Base-by-base conservation (phyloP, 2,329 filamentous ascomycete genomes). In the Nannizziopsis arthrosporioides region DNA sequence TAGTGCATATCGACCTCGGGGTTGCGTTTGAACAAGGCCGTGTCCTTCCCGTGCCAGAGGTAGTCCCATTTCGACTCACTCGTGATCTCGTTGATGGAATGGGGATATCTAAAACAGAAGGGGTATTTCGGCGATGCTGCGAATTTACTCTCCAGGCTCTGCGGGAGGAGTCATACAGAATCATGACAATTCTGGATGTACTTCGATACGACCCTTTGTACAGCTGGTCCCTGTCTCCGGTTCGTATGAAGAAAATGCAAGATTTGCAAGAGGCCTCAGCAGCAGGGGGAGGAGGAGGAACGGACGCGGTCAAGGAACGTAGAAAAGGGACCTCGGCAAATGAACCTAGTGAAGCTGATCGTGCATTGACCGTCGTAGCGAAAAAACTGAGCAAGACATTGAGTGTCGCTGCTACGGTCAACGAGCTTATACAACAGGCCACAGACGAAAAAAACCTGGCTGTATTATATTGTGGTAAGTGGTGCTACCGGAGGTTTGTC, bases 101-200 rank as follows among this genome's bases (percentile, higher is more conserved):
- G 85, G 92, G 92, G 22, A 84, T 94, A 56, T 93, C 86, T 2
- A 87, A 85, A 59, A 94, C 89, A 0, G 93, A 99, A 65, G 92
- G 92, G 2, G 88, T 96, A 0, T 98, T 96, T 70, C 80, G 92
- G 6, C 80, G 93, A n/a, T 96, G 90, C 67, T 98, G 92, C 64
- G 93, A 99, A 63, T 96, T 96, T 63, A 96, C 89, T 0, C 78
- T 99, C 30, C 88, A 95, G 53, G 89, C 93, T 1, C 72, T 99
- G 32, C 82, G 92, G n/a, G 85, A 94, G 58, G 92, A 98, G 63
- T 85, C 85, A 10, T 93, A 94, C 63, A 89, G 84, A 39, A 98
- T 99, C 69, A 96, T 95, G 89, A 96, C 92, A 0, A 88, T 98
- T 46, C 78, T 99, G 15, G 93, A 98, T 61, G 93, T 98, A 17